phyloP scores from a whole-genome alignment of 345 rosid species.

The Aquilaria sinensis region DNA sequence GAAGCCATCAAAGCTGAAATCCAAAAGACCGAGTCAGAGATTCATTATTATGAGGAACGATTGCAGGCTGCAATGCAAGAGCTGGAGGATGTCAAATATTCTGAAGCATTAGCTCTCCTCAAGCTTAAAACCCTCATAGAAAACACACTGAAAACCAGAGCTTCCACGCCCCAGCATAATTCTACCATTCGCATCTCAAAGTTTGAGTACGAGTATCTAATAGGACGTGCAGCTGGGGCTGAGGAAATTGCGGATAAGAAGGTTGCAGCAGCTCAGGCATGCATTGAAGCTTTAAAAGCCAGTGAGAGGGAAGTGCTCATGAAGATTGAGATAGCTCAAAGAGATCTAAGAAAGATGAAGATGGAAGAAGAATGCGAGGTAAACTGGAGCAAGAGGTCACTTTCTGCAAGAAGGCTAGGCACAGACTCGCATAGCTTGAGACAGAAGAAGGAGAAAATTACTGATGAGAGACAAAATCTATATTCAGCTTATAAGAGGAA shows the following conservation, averaged over 20 bases:
- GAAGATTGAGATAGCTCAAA: constrained; percentile 45
- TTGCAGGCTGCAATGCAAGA: constrained; percentile 49
- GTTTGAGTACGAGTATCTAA: constrained; percentile 79
- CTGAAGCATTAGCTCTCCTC: constrained; percentile 56
- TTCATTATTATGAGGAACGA: constrained; percentile 47
- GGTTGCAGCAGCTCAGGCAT: constrained; percentile 88
- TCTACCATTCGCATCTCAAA: constrained; percentile 56
- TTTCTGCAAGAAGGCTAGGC: constrained; percentile 40
- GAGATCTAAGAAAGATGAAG: constrained; percentile 38
- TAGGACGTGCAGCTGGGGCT: constrained; percentile 49
- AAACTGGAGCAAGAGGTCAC: constrained; percentile 36
- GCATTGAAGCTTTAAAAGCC: constrained; percentile 77
- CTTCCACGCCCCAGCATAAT: constrained; percentile 30
- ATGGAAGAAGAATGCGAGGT: constrained; percentile 50
- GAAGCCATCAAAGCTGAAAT: constrained; percentile 35
- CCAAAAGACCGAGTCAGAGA: constrained; percentile 40
- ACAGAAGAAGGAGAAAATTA: constrained; percentile 15
- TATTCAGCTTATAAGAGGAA: constrained; percentile 23
- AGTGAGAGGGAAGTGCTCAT: constrained; percentile 65
- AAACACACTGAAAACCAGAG: constrained; percentile 38
- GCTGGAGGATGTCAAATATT: constrained; percentile 47
- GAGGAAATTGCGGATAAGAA: constrained; percentile 83
- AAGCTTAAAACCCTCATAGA: constrained; percentile 44
- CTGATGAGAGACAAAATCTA: constrained; percentile 18
- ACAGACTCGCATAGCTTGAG: constrained; percentile 38